phyloP scores from a whole-genome alignment of 129 eudicot species.

The Flaveria bidentis region DNA sequence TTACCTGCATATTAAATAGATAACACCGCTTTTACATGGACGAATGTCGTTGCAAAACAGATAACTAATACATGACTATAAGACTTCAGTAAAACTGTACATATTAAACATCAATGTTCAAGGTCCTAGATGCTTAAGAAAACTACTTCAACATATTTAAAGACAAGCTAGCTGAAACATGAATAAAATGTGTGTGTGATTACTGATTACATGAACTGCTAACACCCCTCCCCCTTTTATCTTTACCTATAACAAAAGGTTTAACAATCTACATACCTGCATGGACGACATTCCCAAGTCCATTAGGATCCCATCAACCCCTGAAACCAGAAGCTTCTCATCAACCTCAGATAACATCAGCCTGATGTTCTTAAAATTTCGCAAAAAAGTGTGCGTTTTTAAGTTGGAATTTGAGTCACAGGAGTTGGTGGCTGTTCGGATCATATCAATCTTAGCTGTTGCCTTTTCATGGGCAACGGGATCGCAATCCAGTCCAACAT shows the following conservation, averaged over 20 bases:
- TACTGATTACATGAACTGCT: background rate
- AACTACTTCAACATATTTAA: background rate
- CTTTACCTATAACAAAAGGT: background rate
- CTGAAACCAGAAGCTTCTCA: conserved; percentile 47
- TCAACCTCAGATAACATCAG: conserved; percentile 64
- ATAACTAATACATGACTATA: background rate
- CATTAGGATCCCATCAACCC: conserved; percentile 82
- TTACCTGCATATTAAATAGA: conserved; percentile 52
- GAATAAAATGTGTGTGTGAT: background rate
- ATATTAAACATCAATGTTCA: background rate
- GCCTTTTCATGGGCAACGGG: conserved; percentile 90
- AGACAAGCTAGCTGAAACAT: conserved; percentile 15
- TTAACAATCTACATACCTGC: conserved; percentile 59
- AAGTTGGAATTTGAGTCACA: conserved; percentile 34
- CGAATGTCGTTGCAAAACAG: background rate
- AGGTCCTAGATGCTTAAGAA: background rate
- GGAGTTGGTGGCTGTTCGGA: conserved; percentile 39
- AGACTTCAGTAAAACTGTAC: background rate
- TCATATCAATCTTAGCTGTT: conserved; percentile 45
- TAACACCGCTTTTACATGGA: background rate
- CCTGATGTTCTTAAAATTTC: conserved; percentile 65
- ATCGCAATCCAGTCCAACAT: conserved; percentile 86
- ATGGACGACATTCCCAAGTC: conserved; percentile 99
- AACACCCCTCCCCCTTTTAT: background rate
- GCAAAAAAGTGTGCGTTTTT: conserved; percentile 51